phyloP scores from a whole-genome alignment of 768 basidiomycete species.

The Tricholoma hemisulphureum region DNA sequence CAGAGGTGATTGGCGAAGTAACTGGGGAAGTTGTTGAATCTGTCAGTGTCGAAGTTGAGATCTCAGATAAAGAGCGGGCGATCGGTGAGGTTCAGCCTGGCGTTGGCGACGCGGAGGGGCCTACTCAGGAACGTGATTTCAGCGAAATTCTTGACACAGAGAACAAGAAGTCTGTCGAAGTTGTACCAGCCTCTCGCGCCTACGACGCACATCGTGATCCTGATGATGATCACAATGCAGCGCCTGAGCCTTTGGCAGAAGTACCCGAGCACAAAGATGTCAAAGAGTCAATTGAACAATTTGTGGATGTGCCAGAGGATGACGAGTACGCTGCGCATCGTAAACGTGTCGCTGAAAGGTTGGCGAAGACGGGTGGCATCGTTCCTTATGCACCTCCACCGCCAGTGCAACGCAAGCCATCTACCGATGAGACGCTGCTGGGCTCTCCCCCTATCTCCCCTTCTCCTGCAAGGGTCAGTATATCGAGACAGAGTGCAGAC shows the following conservation, averaged over 20 bases:
- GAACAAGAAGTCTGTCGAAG: not conserved
- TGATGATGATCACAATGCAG: constrained; percentile 3
- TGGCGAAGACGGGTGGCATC: constrained; percentile 67
- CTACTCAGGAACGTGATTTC: too few species aligned
- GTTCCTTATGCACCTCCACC: constrained; percentile 45
- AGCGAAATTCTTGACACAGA: not conserved
- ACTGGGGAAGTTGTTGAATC: constrained; percentile 4
- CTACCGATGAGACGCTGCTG: constrained; percentile 2
- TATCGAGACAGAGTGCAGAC: constrained; percentile 6
- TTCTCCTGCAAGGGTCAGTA: constrained; percentile 8
- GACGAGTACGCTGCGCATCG: constrained; percentile 55
- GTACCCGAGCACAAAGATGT: not conserved
- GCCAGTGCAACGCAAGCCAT: not conserved
- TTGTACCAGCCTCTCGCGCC: not conserved
- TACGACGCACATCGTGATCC: not conserved
- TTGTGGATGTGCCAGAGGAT: constrained; percentile 36
- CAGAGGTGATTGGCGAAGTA: constrained; percentile 15
- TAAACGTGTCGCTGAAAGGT: constrained; percentile 60
- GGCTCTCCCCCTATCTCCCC: constrained; percentile 3
- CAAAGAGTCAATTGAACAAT: constrained; percentile 3
- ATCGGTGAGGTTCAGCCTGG: not conserved
- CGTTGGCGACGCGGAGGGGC: too few species aligned
- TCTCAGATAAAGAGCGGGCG: not conserved
- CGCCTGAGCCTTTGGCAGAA: not conserved
- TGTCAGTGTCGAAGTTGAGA: not conserved